A percentile compares a stretch with the other conserved stretches of the same genome.
Conservation (phyloP, 805 yeast genomes). For the Kluyveromyces siamensis region DNA sequence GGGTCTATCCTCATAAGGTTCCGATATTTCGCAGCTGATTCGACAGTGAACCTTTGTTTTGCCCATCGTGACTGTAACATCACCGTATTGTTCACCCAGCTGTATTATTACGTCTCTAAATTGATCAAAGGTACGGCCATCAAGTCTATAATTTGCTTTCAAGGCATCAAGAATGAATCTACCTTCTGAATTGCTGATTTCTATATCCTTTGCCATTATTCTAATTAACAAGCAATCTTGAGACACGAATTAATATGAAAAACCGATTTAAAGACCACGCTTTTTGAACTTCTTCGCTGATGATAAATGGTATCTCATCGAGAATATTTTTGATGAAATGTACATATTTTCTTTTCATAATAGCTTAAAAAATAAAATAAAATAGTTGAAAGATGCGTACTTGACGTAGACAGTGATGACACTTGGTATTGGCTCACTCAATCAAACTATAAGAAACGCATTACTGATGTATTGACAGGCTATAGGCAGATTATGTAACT, state of each 20-base stretch:
- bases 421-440: too few relatives aligned
- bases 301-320: too few relatives aligned
- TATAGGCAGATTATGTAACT: too few relatives aligned
- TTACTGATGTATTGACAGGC: too few relatives aligned
- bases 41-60: conserved; percentile 42
- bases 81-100: conserved; percentile 69
- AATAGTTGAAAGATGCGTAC: too few relatives aligned
- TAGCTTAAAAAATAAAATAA: too few relatives aligned
- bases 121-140: conserved; percentile 58
- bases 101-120: conserved; percentile 56
- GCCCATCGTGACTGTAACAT: conserved; percentile 71
- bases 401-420: too few relatives aligned
- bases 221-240: too few relatives aligned
- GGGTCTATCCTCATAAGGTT: conserved; percentile 85
- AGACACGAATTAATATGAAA: neutral
- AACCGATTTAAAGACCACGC: neutral
- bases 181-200: conserved; percentile 54
- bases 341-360: too few relatives aligned
- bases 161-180: conserved; percentile 55
- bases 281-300: neutral
- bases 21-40: conserved; percentile 64
- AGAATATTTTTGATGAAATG: too few relatives aligned
- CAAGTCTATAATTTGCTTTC: conserved; percentile 52
- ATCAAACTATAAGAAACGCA: too few relatives aligned
- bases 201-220: conserved; percentile 54